These are phyloP conservation scores for Phaeoacremonium minimum DNA, from an alignment of 2,329 filamentous ascomycete genomes.

Conservation along the genomic window DNA sequence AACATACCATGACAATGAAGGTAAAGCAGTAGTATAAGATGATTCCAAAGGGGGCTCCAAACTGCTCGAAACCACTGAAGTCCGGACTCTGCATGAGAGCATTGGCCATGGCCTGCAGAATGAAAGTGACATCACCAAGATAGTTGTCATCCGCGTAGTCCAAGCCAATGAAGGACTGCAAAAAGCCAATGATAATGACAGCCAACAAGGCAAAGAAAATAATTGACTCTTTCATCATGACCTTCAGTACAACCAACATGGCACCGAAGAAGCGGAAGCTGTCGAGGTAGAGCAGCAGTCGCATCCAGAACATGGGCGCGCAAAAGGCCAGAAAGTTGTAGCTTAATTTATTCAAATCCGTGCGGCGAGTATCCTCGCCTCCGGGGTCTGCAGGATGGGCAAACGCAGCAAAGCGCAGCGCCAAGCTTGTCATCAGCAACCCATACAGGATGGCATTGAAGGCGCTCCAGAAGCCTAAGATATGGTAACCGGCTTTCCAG, in stretches of 20 bases:
- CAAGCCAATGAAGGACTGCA: slow-evolving; percentile 91
- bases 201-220: slow-evolving; percentile 93
- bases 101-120: slow-evolving; percentile 79
- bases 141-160: slow-evolving; percentile 74
- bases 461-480: slow-evolving; percentile 94
- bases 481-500: slow-evolving; percentile 89
- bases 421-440: slow-evolving; percentile 72
- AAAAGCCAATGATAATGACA: slow-evolving; percentile 79
- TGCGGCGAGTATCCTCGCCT: slow-evolving; percentile 38
- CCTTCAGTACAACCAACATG: slow-evolving; percentile 95
- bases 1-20: slow-evolving; percentile 85
- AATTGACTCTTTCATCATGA: slow-evolving; percentile 89
- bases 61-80: slow-evolving; percentile 82
- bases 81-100: slow-evolving; percentile 90
- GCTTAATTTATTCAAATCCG: slow-evolving; percentile 70
- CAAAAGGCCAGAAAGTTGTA: slow-evolving; percentile 94
- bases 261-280: slow-evolving; percentile 93
- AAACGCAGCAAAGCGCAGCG: slow-evolving; percentile 75
- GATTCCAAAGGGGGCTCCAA: slow-evolving; percentile 87
- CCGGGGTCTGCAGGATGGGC: slow-evolving; percentile 44
- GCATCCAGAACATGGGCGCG: slow-evolving; percentile 95
- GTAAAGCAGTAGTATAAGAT: slow-evolving; percentile 98
- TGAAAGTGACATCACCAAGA: slow-evolving; percentile 66
- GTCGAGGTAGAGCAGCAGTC: slow-evolving; percentile 88
- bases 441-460: slow-evolving; percentile 85